phyloP scores from a whole-genome alignment of 345 rosid genomes.

The Excoecaria cochinchinensis region DNA sequence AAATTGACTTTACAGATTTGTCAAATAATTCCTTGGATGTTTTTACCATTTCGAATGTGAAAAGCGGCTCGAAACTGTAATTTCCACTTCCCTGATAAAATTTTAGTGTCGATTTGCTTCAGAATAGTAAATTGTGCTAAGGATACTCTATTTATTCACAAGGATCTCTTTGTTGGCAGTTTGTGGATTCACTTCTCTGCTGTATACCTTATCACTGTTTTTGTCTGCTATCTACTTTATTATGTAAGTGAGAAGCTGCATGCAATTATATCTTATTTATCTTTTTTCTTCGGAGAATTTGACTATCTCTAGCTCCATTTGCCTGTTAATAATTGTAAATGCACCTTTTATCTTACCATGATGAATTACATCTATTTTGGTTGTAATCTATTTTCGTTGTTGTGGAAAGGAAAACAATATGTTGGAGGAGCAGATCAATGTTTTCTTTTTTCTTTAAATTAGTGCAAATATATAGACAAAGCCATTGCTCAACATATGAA shows the following conservation, averaged over 20 bases:
- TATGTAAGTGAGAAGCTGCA: constrained; percentile 46
- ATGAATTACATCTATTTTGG: background rate
- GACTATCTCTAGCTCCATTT: background rate
- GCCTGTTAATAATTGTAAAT: constrained; percentile 11
- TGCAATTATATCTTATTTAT: background rate
- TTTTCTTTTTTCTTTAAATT: background rate
- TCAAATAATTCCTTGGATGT: constrained; percentile 74
- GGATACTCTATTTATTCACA: constrained; percentile 1
- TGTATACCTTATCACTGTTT: constrained; percentile 68
- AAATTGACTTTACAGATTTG: constrained; percentile 63
- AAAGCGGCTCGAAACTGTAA: constrained; percentile 62
- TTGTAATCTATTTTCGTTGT: background rate
- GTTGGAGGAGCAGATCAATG: background rate
- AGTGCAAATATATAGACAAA: constrained; percentile 3
- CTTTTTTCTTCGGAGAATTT: background rate
- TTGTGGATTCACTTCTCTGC: constrained; percentile 91
- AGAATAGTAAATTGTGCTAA: background rate
- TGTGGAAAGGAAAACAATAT: background rate
- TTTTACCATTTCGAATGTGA: constrained; percentile 79
- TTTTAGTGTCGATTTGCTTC: constrained; percentile 8
- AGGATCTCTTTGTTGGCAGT: constrained; percentile 41
- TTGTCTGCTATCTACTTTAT: constrained; percentile 74
- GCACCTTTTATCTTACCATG: background rate
- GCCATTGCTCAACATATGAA: constrained; percentile 10
- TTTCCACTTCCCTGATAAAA: constrained; percentile 1